Conservation (phyloP, 2,329 filamentous ascomycete genomes). For the Aspergillus sp. region DNA sequence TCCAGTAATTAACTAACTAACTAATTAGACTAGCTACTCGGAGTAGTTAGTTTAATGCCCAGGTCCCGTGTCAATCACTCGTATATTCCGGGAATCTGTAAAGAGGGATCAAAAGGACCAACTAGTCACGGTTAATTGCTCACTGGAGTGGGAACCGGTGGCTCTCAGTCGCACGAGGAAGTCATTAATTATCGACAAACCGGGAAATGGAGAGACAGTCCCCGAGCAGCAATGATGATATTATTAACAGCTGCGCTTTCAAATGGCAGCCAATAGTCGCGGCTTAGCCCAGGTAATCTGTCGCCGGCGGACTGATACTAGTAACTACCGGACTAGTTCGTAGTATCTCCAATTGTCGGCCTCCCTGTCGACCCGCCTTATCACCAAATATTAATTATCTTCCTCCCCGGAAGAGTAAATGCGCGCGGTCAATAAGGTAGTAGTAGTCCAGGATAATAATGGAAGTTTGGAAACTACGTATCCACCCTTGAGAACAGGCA, state of each 20-base stretch:
- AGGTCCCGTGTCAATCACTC: neutral
- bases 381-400: neutral
- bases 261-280: neutral
- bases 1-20: neutral
- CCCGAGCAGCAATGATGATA: neutral
- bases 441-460: neutral
- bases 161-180: constrained; percentile 8
- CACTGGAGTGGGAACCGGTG: constrained; percentile 8
- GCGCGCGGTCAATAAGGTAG: neutral
- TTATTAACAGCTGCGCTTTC: neutral
- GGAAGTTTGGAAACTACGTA: too few species aligned
- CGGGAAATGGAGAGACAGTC: neutral
- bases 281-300: neutral
- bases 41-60: neutral
- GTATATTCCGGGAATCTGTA: neutral
- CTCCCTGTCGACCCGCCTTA: neutral
- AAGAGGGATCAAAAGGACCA: neutral
- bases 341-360: neutral
- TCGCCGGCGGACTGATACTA: neutral
- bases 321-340: neutral
- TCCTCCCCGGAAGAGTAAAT: neutral
- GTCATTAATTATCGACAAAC: neutral
- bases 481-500: too few species aligned
- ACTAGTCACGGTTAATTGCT: constrained; percentile 7
- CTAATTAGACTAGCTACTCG: neutral